Conservation (phyloP, 1,284 basidiomycete genomes). For the Pascua sp. region DNA sequence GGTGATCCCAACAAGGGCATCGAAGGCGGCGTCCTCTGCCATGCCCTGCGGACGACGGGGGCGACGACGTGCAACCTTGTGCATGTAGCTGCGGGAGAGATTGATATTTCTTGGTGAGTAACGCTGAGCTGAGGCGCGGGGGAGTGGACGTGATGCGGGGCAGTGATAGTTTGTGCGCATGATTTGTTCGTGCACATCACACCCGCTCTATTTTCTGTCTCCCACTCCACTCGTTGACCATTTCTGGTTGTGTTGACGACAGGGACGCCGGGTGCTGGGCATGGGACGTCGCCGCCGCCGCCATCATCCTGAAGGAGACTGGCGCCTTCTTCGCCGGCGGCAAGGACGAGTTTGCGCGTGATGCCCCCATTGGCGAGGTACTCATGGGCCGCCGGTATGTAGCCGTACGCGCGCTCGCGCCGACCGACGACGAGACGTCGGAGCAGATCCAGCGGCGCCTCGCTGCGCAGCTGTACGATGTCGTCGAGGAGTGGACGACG, state of each 20-base stretch:
- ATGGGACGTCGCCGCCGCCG: conserved; percentile 85
- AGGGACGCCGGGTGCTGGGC: conserved; percentile 55
- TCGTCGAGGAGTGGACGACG: conserved; percentile 63
- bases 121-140: no score
- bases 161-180: no score
- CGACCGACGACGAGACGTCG: conserved; percentile 57
- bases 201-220: no score
- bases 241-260: no score
- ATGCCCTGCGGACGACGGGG: conserved; percentile 73
- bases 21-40: conserved; percentile 76
- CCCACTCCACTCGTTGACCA: no score
- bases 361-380: conserved; percentile 60
- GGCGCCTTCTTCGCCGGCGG: conserved; percentile 71
- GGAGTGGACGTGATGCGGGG: no score
- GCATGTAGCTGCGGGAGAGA: conserved; percentile 74
- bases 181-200: no score
- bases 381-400: conserved; percentile 79
- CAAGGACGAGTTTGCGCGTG: conserved; percentile 54
- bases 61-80: conserved; percentile 77
- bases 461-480: conserved; percentile 75
- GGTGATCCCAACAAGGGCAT: conserved; percentile 69
- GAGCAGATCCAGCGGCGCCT: conserved; percentile 72
- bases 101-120: conserved; percentile 67
- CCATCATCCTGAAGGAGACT: conserved; percentile 85
- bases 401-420: conserved; percentile 55